phyloP scores from a whole-genome alignment of 768 basidiomycete genomes.

The Symmetrospora coprosmae region DNA sequence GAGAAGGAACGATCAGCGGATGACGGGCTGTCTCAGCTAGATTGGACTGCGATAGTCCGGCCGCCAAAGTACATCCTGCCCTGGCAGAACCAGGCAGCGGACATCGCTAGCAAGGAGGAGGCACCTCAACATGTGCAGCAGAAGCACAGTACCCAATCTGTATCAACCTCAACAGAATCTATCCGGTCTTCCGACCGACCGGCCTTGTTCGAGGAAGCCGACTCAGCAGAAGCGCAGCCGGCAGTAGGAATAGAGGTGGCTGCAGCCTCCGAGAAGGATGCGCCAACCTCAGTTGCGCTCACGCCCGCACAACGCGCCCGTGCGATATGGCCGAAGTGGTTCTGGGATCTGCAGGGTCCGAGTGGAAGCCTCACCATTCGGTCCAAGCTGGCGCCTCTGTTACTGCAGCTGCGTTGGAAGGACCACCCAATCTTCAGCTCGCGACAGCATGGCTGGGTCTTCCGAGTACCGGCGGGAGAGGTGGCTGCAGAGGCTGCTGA shows the following conservation, averaged over 20 bases:
- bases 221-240: too few species aligned
- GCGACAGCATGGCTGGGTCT: conserved; percentile 79
- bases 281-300: background rate
- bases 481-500: background rate
- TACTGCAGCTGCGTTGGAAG: conserved; percentile 75
- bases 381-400: conserved; percentile 65
- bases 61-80: too few species aligned
- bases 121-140: too few species aligned
- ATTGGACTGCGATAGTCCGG: too few species aligned
- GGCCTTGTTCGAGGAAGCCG: too few species aligned
- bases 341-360: conserved; percentile 56
- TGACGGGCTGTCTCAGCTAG: conserved; percentile 50
- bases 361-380: conserved; percentile 62
- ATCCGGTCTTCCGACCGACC: too few species aligned
- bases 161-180: too few species aligned
- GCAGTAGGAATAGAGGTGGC: too few species aligned
- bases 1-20: background rate
- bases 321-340: conserved; percentile 83
- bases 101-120: too few species aligned
- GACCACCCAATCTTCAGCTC: conserved; percentile 73
- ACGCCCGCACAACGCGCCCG: conserved; percentile 11
- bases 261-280: too few species aligned
- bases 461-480: conserved; percentile 49
- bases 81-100: background rate
- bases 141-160: too few species aligned